These are phyloP conservation scores for Colletotrichum coccodes DNA, from an alignment of 2,329 filamentous ascomycete species.

Conservation along the genomic window DNA sequence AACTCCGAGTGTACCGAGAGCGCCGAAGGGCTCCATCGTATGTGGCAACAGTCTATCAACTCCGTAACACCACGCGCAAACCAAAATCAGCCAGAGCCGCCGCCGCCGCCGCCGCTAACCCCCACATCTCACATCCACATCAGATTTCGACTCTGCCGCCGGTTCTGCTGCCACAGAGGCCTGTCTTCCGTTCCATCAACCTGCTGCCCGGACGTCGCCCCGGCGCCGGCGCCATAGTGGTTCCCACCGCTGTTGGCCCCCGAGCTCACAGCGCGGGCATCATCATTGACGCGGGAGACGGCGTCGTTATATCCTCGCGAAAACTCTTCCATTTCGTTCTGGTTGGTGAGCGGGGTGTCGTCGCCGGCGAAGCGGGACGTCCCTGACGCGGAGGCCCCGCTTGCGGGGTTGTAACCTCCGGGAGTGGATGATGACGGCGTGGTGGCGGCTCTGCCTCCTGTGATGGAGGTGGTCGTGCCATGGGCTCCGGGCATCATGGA, in stretches of 20 bases:
- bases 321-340: conserved; percentile 55
- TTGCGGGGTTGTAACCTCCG: conserved; percentile 31
- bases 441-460: conserved; percentile 17
- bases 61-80: conserved; percentile 11
- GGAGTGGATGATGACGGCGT: neutral
- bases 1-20: neutral
- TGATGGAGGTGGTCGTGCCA: conserved; percentile 32
- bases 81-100: neutral
- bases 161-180: conserved; percentile 66
- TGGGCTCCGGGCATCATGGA: conserved; percentile 31
- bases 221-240: conserved; percentile 13
- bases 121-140: conserved; percentile 54
- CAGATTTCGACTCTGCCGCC: conserved; percentile 57
- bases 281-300: conserved; percentile 47
- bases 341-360: conserved; percentile 50
- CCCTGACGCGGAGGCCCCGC: conserved; percentile 38
- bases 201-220: conserved; percentile 9
- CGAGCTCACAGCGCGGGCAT: conserved; percentile 44
- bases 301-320: conserved; percentile 53
- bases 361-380: conserved; percentile 45
- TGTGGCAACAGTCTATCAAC: neutral
- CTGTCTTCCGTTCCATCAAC: conserved; percentile 41
- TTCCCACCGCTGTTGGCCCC: conserved; percentile 23
- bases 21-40: neutral
- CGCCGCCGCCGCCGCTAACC: rapidly evolving